Evolutionary conservation across 2,329 filamentous ascomycete species (phyloP), one percentile per base, ranked within the genome.

Genomic region (Epichloe coenophiala): DNA sequence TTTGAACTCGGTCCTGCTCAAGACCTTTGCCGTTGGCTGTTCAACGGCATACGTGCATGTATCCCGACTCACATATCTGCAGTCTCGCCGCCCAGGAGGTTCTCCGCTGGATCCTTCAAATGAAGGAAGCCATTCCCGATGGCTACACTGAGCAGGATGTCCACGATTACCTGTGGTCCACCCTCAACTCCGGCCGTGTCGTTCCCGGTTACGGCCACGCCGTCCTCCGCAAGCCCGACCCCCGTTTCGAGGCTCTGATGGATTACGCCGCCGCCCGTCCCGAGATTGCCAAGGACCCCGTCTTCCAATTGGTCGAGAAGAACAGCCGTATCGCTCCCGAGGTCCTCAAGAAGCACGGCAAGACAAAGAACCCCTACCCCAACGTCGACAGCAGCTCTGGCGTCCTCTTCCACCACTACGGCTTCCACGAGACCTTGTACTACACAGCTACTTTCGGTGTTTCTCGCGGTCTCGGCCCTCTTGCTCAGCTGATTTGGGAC

Each of bases 311-410:
- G 11, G 91, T 98, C 51, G 86, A 90, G 78, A 84, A 86, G 73
- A 97, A 95, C 74, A 89, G 85, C 57, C 84, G 89, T 63, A 84
- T 98, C 56, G 93, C 93, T 0, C 93, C 93, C 15, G 79, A 81
- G 48, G 93, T 98, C 19, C 76, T 98, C 60, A 93, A 81, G 61
- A 83, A 96, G 73, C 93, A 98, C 65, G 93, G 93, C 68, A 97
- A 96, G 83, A 95, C 89, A 58, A 95, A 95, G 78, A 95, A 95
- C 73, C 89, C 93, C 2, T 95, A 91, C 71, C 93, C 93, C 57
- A 98, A 98, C 66, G 93, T 98, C 55, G 93, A 98, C 69, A 89
- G 86, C 45, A 84, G 81, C 56, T 95, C 89, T 1, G 93, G 93
- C 56, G 90, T 97, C 5, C 77, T 98, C 46, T 97, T 98, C 81